phyloP scores from a whole-genome alignment of 768 basidiomycete species.

The Dictyophora rubrovolvata region DNA sequence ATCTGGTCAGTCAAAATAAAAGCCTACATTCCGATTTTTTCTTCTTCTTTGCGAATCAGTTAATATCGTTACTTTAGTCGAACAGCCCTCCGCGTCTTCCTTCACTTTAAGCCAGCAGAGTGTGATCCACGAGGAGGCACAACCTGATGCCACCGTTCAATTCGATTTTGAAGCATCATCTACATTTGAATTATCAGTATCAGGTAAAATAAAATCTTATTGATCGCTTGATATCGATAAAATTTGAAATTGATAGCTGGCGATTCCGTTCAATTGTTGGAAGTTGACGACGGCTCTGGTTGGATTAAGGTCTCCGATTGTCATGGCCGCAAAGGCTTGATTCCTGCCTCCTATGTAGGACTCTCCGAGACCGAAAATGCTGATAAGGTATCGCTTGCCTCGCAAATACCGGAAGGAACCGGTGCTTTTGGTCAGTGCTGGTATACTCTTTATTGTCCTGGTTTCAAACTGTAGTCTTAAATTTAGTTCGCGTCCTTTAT shows the following conservation, averaged over 20 bases:
- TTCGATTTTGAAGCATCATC: slow-evolving; percentile 56
- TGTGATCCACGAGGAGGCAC: slow-evolving; percentile 30
- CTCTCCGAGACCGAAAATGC: slow-evolving; percentile 22
- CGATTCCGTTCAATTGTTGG: slow-evolving; percentile 49
- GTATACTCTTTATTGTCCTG: slow-evolving; percentile 1
- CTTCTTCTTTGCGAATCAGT: background rate
- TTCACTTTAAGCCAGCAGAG: slow-evolving; percentile 35
- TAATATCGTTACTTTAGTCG: background rate
- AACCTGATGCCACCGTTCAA: slow-evolving; percentile 48
- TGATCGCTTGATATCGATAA: background rate
- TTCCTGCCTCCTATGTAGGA: slow-evolving; percentile 76
- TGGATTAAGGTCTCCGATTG: slow-evolving; percentile 69
- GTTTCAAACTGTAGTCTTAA: slow-evolving; percentile 5
- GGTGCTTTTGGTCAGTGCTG: slow-evolving; percentile 41
- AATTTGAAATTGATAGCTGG: slow-evolving; percentile 38
- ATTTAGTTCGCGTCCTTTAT: slow-evolving; percentile 70
- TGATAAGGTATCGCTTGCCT: slow-evolving; percentile 12
- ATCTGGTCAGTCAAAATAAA: background rate
- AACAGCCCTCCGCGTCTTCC: slow-evolving; percentile 43
- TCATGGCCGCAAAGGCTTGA: slow-evolving; percentile 55
- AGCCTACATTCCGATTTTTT: background rate
- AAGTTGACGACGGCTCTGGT: slow-evolving; percentile 78
- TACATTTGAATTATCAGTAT: slow-evolving; percentile 9
- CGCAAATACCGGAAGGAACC: slow-evolving; percentile 23
- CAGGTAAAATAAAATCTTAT: background rate